Base-by-base conservation (phyloP, 2,329 filamentous ascomycete genomes). In the Lizonia empirigonia region DNA sequence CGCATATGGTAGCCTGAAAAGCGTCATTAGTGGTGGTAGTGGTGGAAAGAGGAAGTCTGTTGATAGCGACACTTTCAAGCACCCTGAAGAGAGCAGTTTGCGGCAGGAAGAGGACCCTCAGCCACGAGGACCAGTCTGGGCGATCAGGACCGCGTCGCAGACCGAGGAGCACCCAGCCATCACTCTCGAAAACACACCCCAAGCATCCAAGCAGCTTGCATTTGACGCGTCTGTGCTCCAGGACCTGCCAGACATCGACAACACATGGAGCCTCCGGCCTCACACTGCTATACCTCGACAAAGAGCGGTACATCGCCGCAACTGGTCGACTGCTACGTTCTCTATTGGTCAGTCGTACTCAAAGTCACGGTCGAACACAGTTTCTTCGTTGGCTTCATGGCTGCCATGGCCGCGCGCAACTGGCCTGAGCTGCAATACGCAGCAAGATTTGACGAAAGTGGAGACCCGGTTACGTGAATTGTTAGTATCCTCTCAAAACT, bases 1-100 rank as follows among this genome's bases (percentile, higher is more conserved):
- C 7, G 71, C 71, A 19, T 73, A 73, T 44, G 70, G 71, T 19
- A 72, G 71, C 45, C 41, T 73, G 53, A 73, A 73, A 55, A 72
- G 70, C 29, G 70, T 73, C 30, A 72, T 73, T 23, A 72, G 70
- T 48, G 69, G 70, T 13, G 63, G 68, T 2, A 72, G 69, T 37
- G 70, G 65, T 40, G 63, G 61, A 20, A 70, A 66, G 56, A 55
- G 65, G 35, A 67, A 59, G 38, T 55, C 63, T 9, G 37, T 65
- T 19, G 60, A 63, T 8, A 55, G 52, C 15, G 56, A 64, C 22
- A 59, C 55, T 3, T 59, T 62, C 42, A 56, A 60, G 7, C 56
- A 60, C 18, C 59, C 58, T 32, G 57, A 66, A 44, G 35, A 49
- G 12, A 46, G 53, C 26, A 49, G 50, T 33, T 59, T 55, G 9